Percentiles rank a stretch among this genome's conserved stretches.
These are phyloP conservation scores for Dioszegia hungarica DNA, from an alignment of 768 basidiomycete species.

Conservation along the genomic window DNA sequence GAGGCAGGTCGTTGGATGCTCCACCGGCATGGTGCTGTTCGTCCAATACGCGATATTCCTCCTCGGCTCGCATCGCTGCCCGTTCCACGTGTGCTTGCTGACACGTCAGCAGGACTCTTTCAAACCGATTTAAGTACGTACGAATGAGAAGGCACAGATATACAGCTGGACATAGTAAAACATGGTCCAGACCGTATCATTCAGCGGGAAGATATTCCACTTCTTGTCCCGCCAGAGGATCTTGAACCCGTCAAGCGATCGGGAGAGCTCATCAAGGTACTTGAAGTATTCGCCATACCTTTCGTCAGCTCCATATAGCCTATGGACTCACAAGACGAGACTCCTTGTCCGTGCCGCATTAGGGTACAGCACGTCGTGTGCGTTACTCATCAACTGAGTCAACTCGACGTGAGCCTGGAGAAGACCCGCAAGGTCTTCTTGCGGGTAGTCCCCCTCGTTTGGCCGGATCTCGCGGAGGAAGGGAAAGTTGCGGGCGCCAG, in stretches of 20 bases:
- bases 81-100: conserved; percentile 44
- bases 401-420: conserved; percentile 43
- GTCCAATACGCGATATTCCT: conserved; percentile 24
- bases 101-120: conserved; percentile 2
- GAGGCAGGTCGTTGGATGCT: not conserved
- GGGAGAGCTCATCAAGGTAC: conserved; percentile 41
- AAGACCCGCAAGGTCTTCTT: conserved; percentile 34
- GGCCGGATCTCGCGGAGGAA: conserved; percentile 25
- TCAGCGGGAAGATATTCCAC: conserved; percentile 37
- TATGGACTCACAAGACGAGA: conserved; percentile 26
- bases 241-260: conserved; percentile 40
- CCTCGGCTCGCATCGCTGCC: conserved; percentile 35
- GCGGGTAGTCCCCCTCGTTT: conserved; percentile 14
- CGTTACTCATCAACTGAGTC: conserved; percentile 44
- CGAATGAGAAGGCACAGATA: conserved; percentile 41
- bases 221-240: conserved; percentile 32
- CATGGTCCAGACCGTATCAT: conserved; percentile 36
- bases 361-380: conserved; percentile 44
- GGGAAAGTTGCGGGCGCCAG: conserved; percentile 39
- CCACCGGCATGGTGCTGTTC: conserved; percentile 15
- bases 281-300: conserved; percentile 42
- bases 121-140: conserved; percentile 21
- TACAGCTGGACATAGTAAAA: conserved; percentile 39
- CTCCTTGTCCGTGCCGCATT: conserved; percentile 35
- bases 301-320: not conserved